Evolutionary conservation across 768 basidiomycete genomes (phyloP).

Genomic region (Trametes villosa): DNA sequence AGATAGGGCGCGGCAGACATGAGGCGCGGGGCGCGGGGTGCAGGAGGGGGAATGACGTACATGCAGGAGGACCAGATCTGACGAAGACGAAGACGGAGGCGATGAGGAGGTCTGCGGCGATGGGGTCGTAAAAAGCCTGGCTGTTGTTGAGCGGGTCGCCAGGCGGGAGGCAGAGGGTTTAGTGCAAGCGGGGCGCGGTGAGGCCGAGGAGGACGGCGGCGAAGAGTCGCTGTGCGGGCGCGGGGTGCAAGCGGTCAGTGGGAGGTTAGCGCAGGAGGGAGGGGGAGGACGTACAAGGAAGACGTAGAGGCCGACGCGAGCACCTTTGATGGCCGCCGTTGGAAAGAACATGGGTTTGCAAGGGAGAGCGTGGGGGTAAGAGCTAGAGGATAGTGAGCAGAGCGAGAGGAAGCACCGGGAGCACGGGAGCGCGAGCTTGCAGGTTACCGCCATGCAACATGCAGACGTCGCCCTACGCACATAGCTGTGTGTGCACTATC

Average conservation of each 20-base stretch:
- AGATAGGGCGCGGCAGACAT: too few relatives aligned
- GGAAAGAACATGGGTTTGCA: neutral
- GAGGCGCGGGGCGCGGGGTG: too few relatives aligned
- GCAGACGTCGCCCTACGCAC: neutral
- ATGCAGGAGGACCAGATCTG: slow-evolving; percentile 64
- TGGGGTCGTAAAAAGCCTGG: slow-evolving; percentile 66
- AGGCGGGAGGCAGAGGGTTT: slow-evolving; percentile 59
- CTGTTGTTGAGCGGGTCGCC: slow-evolving; percentile 63
- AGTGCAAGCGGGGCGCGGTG: slow-evolving; percentile 62
- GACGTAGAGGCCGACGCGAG: slow-evolving; percentile 26
- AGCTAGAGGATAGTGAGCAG: too few relatives aligned
- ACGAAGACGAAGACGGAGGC: slow-evolving; percentile 65
- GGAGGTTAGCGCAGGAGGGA: neutral
- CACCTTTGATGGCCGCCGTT: slow-evolving; percentile 23
- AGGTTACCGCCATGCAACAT: neutral
- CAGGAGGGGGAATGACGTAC: slow-evolving; percentile 44
- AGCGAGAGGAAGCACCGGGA: too few relatives aligned
- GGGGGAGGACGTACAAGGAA: slow-evolving; percentile 22
- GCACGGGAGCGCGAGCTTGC: neutral
- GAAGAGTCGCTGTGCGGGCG: slow-evolving; percentile 51
- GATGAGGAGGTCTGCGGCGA: slow-evolving; percentile 68
- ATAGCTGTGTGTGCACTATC: neutral
- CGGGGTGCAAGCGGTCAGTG: neutral
- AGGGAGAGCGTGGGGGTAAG: neutral
- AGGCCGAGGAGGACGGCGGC: slow-evolving; percentile 60